These are phyloP conservation scores for Penicillium sp. DNA, from an alignment of 2,329 filamentous ascomycete genomes.

Conservation along the genomic window DNA sequence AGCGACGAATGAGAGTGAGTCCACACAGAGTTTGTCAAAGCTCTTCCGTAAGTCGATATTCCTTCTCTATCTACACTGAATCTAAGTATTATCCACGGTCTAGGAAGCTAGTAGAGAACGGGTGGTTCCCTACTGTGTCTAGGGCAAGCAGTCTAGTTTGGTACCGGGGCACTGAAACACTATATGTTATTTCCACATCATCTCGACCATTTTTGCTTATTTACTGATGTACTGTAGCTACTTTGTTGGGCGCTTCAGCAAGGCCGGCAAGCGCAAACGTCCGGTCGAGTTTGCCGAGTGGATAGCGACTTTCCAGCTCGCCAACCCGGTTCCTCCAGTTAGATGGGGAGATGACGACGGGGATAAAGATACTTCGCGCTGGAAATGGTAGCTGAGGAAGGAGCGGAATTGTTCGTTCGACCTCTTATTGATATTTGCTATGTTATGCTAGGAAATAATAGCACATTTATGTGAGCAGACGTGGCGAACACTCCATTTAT, in stretches of 20 bases:
- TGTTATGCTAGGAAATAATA: no score
- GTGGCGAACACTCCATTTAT: no score
- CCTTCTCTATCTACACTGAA: background rate
- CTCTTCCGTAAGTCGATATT: background rate
- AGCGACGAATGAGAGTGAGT: background rate
- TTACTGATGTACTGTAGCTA: background rate
- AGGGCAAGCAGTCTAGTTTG: background rate
- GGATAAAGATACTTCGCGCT: no score
- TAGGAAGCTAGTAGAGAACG: background rate
- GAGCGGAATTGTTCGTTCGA: no score
- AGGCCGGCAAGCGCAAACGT: background rate
- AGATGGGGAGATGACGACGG: background rate
- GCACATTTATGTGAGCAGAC: no score
- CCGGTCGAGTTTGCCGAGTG: background rate
- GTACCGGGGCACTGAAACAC: background rate
- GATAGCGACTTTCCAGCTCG: background rate
- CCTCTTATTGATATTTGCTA: no score
- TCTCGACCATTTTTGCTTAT: background rate
- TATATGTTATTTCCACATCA: background rate
- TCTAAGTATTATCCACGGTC: background rate
- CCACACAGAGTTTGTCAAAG: background rate
- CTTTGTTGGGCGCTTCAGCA: background rate
- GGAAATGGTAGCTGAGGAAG: no score
- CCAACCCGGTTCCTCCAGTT: background rate
- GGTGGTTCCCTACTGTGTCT: background rate